Conservation (phyloP, 208 protist genomes). For the Giardia muris region DNA sequence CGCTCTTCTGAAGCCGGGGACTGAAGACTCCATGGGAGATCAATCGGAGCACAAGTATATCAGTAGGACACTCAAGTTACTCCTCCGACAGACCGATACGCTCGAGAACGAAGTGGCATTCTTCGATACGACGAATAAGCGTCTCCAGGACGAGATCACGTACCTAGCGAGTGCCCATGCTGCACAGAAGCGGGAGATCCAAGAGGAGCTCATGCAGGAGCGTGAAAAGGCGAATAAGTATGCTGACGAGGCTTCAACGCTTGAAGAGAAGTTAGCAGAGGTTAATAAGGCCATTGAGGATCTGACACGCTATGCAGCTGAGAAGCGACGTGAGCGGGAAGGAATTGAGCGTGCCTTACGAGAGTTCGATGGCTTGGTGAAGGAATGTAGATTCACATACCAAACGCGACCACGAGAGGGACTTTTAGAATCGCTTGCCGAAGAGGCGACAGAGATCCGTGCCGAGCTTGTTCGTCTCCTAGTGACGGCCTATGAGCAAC, state of each 20-base stretch:
- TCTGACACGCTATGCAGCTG: not conserved
- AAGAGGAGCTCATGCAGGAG: not conserved
- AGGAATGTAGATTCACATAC: not conserved
- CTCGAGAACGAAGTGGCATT: too few species aligned
- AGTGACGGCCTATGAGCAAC: not conserved
- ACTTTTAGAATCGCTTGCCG: not conserved
- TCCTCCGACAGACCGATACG: too few species aligned
- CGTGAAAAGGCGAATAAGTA: not conserved
- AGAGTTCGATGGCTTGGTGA: not conserved
- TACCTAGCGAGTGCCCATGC: not conserved
- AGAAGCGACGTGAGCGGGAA: not conserved
- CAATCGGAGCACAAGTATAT: too few species aligned
- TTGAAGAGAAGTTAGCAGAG: not conserved
- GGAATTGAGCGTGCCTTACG: not conserved
- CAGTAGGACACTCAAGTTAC: too few species aligned
- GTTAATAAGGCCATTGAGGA: not conserved
- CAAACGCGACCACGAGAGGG: not conserved
- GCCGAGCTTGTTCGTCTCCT: not conserved
- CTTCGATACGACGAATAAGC: too few species aligned
- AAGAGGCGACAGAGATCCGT: not conserved
- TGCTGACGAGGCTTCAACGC: not conserved
- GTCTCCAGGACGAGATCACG: not conserved
- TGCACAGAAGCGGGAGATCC: not conserved
- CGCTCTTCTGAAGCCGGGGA: too few species aligned
- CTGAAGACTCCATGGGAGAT: too few species aligned